Evolutionary conservation across 306 rosid species (phyloP), one percentile per base, ranked within the genome.

Genomic region (Sicyos edulis): DNA sequence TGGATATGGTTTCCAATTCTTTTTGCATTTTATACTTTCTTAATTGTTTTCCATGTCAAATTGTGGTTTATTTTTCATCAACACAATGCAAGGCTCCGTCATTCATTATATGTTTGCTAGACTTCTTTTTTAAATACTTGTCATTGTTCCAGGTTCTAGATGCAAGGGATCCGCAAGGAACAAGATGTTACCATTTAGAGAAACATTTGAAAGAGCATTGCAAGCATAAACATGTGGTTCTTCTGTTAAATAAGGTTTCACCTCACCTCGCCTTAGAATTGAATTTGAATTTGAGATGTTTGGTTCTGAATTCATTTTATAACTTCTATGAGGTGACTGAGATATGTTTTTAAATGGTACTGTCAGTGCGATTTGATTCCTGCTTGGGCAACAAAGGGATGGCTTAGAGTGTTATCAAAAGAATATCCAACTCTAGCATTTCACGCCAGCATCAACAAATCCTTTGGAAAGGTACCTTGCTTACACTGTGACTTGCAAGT

Each of bases 131-230:
- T 29, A 22, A 56, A n/a, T 51, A 0, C 45, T 9, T 60, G 51
- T 37, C 62, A 4, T 16, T 54, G 13, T 78, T 84, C 54, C 89
- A 93, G 98, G 99, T 93, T 81, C 77, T 91, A 78, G 97, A 93
- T 80, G 97, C 96, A 49, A 86, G 97, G 83, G 99, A 90, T 69
- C 99, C 99, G 0, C 92, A 85, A 72, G 99, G 99, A 19, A 93
- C 99, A 11, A 80, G 99, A 64, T 93, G 99, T 74, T 83, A 83
- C 87, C 97, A 93, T 85, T 79, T 93, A 80, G 99, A 93, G 87
- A 90, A 73, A 84, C 97, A 93, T 83, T 78, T 91, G 88, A 93
- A 90, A 83, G 92, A 90, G 91, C 87, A 87, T 76, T 86, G 91
- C 91, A 88, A 76, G 71, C 89, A 93, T 79, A 93, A 93, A 65